Conservation (phyloP, 306 rosid species). For the Cyclanthera cordifolia region DNA sequence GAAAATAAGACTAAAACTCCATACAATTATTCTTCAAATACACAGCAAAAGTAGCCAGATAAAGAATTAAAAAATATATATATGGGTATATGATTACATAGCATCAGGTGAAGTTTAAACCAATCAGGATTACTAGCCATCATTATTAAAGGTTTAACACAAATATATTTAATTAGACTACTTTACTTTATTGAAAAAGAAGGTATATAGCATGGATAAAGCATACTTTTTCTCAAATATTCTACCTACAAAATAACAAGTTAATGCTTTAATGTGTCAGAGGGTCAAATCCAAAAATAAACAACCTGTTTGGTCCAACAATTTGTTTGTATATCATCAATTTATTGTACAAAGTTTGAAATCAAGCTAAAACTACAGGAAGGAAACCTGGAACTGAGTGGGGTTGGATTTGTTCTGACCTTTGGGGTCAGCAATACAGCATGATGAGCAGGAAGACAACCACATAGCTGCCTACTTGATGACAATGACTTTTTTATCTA, state of each 20-base stretch:
- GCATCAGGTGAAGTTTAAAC: constrained; percentile 14
- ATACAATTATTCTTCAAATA: not conserved
- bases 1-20: not conserved
- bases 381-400: constrained; percentile 1
- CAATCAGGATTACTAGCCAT: not conserved
- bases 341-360: constrained; percentile 3
- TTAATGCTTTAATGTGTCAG: constrained; percentile 6
- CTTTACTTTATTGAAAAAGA: not conserved
- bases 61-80: not conserved
- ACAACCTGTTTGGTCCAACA: constrained; percentile 7
- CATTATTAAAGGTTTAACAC: constrained; percentile 5
- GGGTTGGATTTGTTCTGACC: constrained; percentile 14
- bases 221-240: constrained; percentile 6
- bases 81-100: constrained; percentile 6
- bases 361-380: constrained; percentile 1
- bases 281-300: constrained; percentile 11
- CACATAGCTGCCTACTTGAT: constrained; percentile 15
- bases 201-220: constrained; percentile 4
- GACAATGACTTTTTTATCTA: constrained; percentile 7
- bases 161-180: constrained; percentile 9
- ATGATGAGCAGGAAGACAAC: constrained; percentile 11
- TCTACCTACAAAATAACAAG: constrained; percentile 3
- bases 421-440: constrained; percentile 3
- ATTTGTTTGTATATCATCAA: constrained; percentile 5
- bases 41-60: not conserved